These are phyloP conservation scores for Paralagenidium karlingii DNA, from an alignment of 352 stramenopile species.

Conservation along the genomic window DNA sequence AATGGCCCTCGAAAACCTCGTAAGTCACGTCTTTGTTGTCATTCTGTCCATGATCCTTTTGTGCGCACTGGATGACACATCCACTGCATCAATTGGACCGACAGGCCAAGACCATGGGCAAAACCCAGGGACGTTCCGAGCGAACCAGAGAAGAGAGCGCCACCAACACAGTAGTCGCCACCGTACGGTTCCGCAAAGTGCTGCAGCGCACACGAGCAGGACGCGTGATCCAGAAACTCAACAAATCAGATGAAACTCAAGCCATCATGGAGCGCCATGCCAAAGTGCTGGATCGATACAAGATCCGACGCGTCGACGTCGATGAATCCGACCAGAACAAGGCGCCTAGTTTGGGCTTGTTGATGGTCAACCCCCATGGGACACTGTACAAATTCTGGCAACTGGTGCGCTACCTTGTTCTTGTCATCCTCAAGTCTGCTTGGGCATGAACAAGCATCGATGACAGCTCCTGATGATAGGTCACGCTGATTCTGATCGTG, in stretches of 20 bases:
- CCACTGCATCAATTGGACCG: too few species aligned
- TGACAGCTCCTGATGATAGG: slow-evolving; percentile 7
- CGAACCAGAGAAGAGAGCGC: too few species aligned
- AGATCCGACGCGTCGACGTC: slow-evolving; percentile 45
- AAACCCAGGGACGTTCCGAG: too few species aligned
- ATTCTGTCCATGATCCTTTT: too few species aligned
- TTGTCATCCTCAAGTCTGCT: neutral
- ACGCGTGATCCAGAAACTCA: neutral
- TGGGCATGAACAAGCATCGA: neutral
- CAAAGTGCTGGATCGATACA: slow-evolving; percentile 65
- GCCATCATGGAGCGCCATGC: slow-evolving; percentile 50
- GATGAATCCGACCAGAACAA: slow-evolving; percentile 17
- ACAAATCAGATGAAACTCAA: slow-evolving; percentile 24
- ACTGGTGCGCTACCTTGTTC: slow-evolving; percentile 39
- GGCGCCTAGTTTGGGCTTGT: slow-evolving; percentile 20
- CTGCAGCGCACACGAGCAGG: slow-evolving; percentile 23
- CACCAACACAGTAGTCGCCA: slow-evolving; percentile 58
- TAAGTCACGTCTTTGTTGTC: too few species aligned
- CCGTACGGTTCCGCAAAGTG: slow-evolving; percentile 31
- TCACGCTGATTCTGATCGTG: slow-evolving; percentile 57
- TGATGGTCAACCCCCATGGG: slow-evolving; percentile 64
- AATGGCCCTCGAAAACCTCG: too few species aligned
- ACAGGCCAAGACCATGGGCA: too few species aligned
- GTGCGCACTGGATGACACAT: too few species aligned
- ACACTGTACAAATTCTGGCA: slow-evolving; percentile 65